Percentiles rank a stretch among this genome's conserved stretches.
These are phyloP conservation scores for Leptographium wingfieldii DNA, from an alignment of 2,329 filamentous ascomycete genomes.

Conservation along the genomic window DNA sequence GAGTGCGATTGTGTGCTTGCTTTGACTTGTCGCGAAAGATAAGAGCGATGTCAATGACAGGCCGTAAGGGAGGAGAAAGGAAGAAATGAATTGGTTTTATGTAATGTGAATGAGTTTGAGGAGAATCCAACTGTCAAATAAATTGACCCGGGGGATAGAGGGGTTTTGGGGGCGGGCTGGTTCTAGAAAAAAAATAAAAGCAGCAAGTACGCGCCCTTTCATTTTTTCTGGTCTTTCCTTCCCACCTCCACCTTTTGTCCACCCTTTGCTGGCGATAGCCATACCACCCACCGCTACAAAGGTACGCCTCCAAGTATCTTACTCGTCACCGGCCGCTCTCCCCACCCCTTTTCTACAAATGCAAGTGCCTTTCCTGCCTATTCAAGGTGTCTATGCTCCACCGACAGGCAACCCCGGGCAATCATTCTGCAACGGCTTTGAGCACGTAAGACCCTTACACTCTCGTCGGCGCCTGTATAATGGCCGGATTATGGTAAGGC, in stretches of 20 bases:
- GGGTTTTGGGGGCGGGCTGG: background rate
- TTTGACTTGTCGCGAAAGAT: conserved; percentile 18
- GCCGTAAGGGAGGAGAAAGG: conserved; percentile 28
- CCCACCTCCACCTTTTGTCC: background rate
- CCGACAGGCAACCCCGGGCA: background rate
- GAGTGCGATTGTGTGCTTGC: conserved; percentile 9
- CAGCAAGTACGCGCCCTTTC: background rate
- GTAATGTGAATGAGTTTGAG: conserved; percentile 29
- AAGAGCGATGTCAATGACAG: conserved; percentile 25
- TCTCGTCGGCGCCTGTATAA: background rate
- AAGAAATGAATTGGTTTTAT: conserved; percentile 32
- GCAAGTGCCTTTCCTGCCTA: background rate
- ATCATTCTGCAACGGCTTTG: background rate
- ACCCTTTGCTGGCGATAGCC: background rate
- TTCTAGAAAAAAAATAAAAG: background rate
- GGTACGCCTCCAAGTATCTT: background rate
- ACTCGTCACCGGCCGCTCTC: background rate
- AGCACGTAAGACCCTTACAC: background rate
- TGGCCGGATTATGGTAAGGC: background rate
- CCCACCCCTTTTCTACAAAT: background rate
- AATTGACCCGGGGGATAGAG: conserved; percentile 13
- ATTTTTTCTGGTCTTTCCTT: background rate
- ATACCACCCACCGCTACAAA: background rate
- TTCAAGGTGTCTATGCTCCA: background rate
- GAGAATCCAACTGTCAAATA: conserved; percentile 8